Evolutionary conservation across 306 rosid genomes (phyloP), one percentile per base, ranked within the genome.

Genomic region (Malus fusca): DNA sequence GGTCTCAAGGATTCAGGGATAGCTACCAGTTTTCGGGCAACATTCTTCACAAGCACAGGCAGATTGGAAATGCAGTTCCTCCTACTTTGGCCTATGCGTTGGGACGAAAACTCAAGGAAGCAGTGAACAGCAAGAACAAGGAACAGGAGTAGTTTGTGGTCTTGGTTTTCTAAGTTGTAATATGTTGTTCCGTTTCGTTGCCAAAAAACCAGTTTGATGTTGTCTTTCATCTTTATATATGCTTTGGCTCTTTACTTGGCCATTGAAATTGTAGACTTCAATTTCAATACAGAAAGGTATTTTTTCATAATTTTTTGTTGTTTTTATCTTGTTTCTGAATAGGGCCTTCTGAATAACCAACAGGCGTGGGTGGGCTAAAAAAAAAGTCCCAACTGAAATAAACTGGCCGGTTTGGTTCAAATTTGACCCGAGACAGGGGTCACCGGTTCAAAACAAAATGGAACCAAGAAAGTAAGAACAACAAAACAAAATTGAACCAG

Each of bases 51-150:
- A 90, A 92, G 84, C 96, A 95, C 77, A 70, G 93, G 90, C 97
- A 95, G 84, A 95, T 95, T 70, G 99, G 99, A 23, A 95, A 95
- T 81, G 99, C 99, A 31, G 99, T 95, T 60, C 99, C 99, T 82
- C 98, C 99, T 56, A 90, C 98, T 37, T 63, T 92, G 69, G 99
- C 99, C 60, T 88, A 82, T 75, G 99, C 99, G 21, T 77, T 95
- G 22, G 97, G 97, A 21, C 77, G 84, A 72, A 92, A 88, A 64
- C 97, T 95, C 76, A 92, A 90, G 83, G 93, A 92, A 77, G 97
- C 96, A 35, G 56, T 90, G 21, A 85, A 87, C 35, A 82, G 77
- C 12, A 85, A 87, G 85, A 73, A 71, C 40, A 26, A 56, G 63
- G 63, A 28, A 44, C 30, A 61, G 15, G 46, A 74, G 69, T n/a